Evolutionary conservation across 1,284 basidiomycete species (phyloP).

Genomic region (Sporisorium exsertum): DNA sequence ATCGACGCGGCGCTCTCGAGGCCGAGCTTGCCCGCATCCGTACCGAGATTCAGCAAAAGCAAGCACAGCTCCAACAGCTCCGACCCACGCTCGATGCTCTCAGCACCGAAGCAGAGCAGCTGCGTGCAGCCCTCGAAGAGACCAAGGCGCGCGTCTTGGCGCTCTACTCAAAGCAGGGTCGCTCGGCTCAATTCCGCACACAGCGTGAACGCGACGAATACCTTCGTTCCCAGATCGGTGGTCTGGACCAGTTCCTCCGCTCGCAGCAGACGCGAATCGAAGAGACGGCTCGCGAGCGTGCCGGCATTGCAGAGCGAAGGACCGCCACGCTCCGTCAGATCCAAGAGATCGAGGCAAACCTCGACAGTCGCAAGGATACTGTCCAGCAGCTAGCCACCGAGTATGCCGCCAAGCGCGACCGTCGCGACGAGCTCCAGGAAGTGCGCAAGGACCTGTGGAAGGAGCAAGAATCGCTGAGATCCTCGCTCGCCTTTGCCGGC

Average conservation of each 20-base stretch:
- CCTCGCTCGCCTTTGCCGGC: constrained; percentile 81
- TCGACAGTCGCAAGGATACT: constrained; percentile 73
- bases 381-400: constrained; percentile 47
- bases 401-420: constrained; percentile 55
- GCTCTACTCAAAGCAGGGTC: constrained; percentile 64
- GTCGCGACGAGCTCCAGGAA: constrained; percentile 68
- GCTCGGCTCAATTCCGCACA: constrained; percentile 60
- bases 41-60: constrained; percentile 38
- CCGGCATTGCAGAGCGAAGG: constrained; percentile 30
- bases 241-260: constrained; percentile 41
- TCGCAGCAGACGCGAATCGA: constrained; percentile 47
- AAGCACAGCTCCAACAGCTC: constrained; percentile 70
- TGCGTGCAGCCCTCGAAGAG: constrained; percentile 73
- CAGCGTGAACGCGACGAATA: constrained; percentile 63
- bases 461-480: constrained; percentile 78
- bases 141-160: constrained; percentile 57
- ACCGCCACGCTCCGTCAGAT: constrained; percentile 75
- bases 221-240: constrained; percentile 54
- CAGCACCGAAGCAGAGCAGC: constrained; percentile 74
- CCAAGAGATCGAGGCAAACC: constrained; percentile 75
- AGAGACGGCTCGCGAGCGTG: constrained; percentile 40
- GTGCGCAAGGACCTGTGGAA: constrained; percentile 75
- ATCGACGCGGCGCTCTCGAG: constrained; percentile 72
- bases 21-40: constrained; percentile 74
- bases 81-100: constrained; percentile 77